Conservation (phyloP, 2,329 filamentous ascomycete species). For the Sphaceloma murrayae region DNA sequence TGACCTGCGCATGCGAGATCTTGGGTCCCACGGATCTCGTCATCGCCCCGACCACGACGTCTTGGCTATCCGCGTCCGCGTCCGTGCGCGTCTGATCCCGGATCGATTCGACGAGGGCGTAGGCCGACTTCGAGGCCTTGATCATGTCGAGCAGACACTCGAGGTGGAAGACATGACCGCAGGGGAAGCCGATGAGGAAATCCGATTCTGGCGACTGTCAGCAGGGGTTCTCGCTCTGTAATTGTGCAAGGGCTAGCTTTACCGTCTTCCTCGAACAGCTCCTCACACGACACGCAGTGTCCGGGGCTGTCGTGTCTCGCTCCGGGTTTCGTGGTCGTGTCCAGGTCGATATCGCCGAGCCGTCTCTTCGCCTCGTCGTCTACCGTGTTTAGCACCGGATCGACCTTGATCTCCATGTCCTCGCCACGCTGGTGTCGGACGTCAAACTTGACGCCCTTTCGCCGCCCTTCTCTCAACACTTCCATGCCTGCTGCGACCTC, state of each 20-base stretch:
- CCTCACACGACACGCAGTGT: slow-evolving; percentile 33
- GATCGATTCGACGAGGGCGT: slow-evolving; percentile 33
- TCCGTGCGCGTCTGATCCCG: slow-evolving; percentile 39
- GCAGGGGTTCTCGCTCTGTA: background rate
- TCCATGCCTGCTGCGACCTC: slow-evolving; percentile 82
- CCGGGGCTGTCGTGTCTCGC: slow-evolving; percentile 26
- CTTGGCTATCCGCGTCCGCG: slow-evolving; percentile 34
- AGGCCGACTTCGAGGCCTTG: slow-evolving; percentile 33
- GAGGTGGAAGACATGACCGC: slow-evolving; percentile 73
- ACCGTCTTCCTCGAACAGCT: slow-evolving; percentile 32
- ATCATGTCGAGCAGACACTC: slow-evolving; percentile 52
- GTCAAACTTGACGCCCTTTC: slow-evolving; percentile 82
- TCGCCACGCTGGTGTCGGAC: slow-evolving; percentile 43
- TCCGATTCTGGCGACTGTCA: slow-evolving; percentile 45
- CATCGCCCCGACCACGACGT: slow-evolving; percentile 19
- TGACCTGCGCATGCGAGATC: slow-evolving; percentile 23
- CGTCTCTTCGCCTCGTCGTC: slow-evolving; percentile 20
- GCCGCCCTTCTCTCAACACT: slow-evolving; percentile 66
- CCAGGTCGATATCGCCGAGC: slow-evolving; percentile 19
- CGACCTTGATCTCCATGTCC: slow-evolving; percentile 28
- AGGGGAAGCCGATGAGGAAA: slow-evolving; percentile 69
- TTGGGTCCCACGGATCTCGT: slow-evolving; percentile 17
- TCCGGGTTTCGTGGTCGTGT: slow-evolving; percentile 22
- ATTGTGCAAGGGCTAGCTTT: slow-evolving; percentile 5
- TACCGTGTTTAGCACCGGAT: slow-evolving; percentile 25